These are phyloP conservation scores for Penicillium verrucosum DNA, from an alignment of 2,329 filamentous ascomycete species.

Conservation along the genomic window DNA sequence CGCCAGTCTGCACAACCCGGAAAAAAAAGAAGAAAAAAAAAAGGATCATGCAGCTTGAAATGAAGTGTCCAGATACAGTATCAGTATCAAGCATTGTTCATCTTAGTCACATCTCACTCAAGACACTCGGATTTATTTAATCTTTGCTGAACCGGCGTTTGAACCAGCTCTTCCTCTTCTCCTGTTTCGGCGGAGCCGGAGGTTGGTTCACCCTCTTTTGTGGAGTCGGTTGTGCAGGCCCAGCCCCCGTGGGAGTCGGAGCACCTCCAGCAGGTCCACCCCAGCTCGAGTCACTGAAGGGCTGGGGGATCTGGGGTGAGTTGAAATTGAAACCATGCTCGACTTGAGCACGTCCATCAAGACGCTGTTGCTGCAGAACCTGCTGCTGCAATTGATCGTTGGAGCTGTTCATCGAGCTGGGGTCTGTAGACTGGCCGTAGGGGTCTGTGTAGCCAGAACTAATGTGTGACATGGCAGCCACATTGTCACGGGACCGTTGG, in stretches of 20 bases:
- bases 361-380: conserved; percentile 35
- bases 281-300: conserved; percentile 22
- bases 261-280: conserved; percentile 28
- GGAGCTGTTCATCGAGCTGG: conserved; percentile 90
- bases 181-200: conserved; percentile 28
- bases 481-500: conserved; percentile 81
- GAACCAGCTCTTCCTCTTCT: conserved; percentile 91
- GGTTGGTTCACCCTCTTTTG: conserved; percentile 13
- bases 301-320: conserved; percentile 20
- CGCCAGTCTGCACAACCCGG: not conserved
- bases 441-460: conserved; percentile 70
- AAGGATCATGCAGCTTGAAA: not conserved
- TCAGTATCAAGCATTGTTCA: not conserved
- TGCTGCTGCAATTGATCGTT: conserved; percentile 67
- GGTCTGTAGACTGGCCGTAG: conserved; percentile 78
- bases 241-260: not conserved
- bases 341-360: conserved; percentile 41
- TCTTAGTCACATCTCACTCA: not conserved
- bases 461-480: conserved; percentile 64
- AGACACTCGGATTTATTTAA: conserved; percentile 17
- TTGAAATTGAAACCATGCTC: conserved; percentile 65
- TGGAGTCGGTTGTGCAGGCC: conserved; percentile 16
- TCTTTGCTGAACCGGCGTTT: conserved; percentile 70
- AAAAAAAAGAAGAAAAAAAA: not conserved
- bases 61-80: not conserved